Evolutionary conservation across 805 yeast species (phyloP).

Genomic region (Lipomyces kockii): DNA sequence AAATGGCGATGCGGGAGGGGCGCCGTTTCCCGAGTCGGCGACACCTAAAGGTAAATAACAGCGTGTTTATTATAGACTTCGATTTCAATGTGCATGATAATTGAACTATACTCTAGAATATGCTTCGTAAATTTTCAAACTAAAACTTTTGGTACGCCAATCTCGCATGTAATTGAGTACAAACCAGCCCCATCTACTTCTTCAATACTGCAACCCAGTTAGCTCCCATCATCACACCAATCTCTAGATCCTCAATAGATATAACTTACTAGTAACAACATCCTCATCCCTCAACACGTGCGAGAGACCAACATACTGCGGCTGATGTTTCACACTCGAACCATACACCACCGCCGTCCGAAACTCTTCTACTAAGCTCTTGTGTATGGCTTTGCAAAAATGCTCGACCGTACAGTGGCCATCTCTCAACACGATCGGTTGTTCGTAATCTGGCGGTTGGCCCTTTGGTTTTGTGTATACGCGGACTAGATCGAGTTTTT

Average conservation of each 20-base stretch:
- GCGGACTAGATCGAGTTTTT: slow-evolving; percentile 82
- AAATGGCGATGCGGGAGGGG: too few relatives aligned
- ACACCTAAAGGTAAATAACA: too few relatives aligned
- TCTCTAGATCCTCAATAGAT: neutral
- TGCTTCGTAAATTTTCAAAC: neutral
- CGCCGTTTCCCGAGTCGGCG: too few relatives aligned
- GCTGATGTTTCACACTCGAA: slow-evolving; percentile 93
- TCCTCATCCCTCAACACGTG: slow-evolving; percentile 93
- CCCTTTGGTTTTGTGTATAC: slow-evolving; percentile 99
- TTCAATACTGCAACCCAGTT: neutral
- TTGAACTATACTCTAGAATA: neutral
- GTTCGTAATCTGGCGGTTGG: slow-evolving; percentile 85
- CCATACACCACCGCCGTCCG: slow-evolving; percentile 93
- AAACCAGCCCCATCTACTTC: neutral
- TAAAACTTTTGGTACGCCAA: neutral
- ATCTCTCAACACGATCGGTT: slow-evolving; percentile 89
- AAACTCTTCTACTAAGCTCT: slow-evolving; percentile 89
- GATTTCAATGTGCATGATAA: too few relatives aligned
- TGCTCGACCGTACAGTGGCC: slow-evolving; percentile 88
- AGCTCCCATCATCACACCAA: neutral
- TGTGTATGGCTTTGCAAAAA: slow-evolving; percentile 95
- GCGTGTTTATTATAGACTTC: neutral
- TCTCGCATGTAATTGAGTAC: neutral
- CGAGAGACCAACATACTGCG: slow-evolving; percentile 88
- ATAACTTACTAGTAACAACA: slow-evolving; percentile 67